These are phyloP conservation scores for Collybia sp. DNA, from an alignment of 768 basidiomycete genomes.

Conservation along the genomic window DNA sequence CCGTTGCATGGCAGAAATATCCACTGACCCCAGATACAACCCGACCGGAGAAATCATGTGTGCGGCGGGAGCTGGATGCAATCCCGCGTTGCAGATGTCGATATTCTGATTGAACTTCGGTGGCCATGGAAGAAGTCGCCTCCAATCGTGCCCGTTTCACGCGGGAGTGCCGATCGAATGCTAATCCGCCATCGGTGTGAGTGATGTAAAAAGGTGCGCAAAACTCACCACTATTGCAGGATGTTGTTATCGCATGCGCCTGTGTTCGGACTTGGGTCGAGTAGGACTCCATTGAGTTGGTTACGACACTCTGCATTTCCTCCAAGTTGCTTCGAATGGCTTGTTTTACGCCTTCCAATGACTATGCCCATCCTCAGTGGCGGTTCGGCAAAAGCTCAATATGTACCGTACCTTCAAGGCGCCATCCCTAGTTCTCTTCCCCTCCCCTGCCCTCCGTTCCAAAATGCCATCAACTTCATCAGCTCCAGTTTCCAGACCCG, in stretches of 20 bases:
- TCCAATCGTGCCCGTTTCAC: slow-evolving; percentile 70
- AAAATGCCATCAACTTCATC: slow-evolving; percentile 34
- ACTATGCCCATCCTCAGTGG: slow-evolving; percentile 25
- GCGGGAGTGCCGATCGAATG: slow-evolving; percentile 54
- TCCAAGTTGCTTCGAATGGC: slow-evolving; percentile 29
- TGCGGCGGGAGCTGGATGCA: slow-evolving; percentile 43
- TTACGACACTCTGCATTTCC: slow-evolving; percentile 37
- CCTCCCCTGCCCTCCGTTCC: slow-evolving; percentile 42
- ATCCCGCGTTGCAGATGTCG: slow-evolving; percentile 45
- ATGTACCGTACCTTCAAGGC: slow-evolving; percentile 48
- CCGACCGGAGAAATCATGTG: slow-evolving; percentile 15
- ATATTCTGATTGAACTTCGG: slow-evolving; percentile 49
- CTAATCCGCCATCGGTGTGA: slow-evolving; percentile 23
- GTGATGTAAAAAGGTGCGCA: neutral
- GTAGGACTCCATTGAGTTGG: slow-evolving; percentile 45
- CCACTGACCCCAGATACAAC: slow-evolving; percentile 49
- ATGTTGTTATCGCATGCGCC: slow-evolving; percentile 35
- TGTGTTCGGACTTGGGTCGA: slow-evolving; percentile 48
- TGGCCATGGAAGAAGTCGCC: slow-evolving; percentile 42
- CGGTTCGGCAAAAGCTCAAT: neutral
- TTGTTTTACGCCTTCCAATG: too few relatives aligned
- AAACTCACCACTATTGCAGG: slow-evolving; percentile 39
- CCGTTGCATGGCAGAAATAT: neutral
- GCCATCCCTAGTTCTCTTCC: slow-evolving; percentile 51
- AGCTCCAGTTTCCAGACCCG: slow-evolving; percentile 34